A percentile compares a stretch with the other conserved stretches of the same genome.
Evolutionary conservation across 2,329 filamentous ascomycete species (phyloP).

Genomic region (Chrysosporium keratinophilum): DNA sequence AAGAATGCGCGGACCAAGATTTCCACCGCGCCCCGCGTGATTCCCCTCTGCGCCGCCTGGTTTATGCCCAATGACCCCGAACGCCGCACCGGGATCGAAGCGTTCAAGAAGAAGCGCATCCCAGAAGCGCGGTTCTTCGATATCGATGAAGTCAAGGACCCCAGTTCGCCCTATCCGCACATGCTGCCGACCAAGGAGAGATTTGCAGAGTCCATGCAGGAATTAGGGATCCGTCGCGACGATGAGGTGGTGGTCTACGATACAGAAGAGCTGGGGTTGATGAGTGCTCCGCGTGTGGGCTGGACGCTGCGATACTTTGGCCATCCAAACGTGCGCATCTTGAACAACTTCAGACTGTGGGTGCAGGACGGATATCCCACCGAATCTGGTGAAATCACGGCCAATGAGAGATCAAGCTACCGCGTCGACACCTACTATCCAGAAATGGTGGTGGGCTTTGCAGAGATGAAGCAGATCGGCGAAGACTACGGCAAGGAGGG

Average conservation of each 20-base stretch:
- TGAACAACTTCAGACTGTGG: slow-evolving; percentile 97
- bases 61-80: slow-evolving; percentile 81
- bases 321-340: slow-evolving; percentile 72
- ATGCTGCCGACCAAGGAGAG: slow-evolving; percentile 78
- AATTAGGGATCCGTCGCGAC: slow-evolving; percentile 73
- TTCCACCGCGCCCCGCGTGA: slow-evolving; percentile 68
- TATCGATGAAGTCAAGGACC: slow-evolving; percentile 82
- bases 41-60: slow-evolving; percentile 89
- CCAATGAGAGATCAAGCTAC: slow-evolving; percentile 37
- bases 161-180: slow-evolving; percentile 80
- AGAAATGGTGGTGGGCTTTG: slow-evolving; percentile 64
- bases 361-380: slow-evolving; percentile 70
- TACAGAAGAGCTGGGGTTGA: slow-evolving; percentile 79
- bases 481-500: slow-evolving; percentile 71
- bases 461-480: slow-evolving; percentile 69
- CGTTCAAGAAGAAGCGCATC: slow-evolving; percentile 73
- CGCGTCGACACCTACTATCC: slow-evolving; percentile 47
- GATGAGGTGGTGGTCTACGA: slow-evolving; percentile 94
- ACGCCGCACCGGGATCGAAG: slow-evolving; percentile 65
- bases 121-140: slow-evolving; percentile 92
- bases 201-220: slow-evolving; percentile 81
- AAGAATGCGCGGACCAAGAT: slow-evolving; percentile 71
- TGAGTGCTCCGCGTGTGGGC: slow-evolving; percentile 82
- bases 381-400: slow-evolving; percentile 54
- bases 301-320: slow-evolving; percentile 92